A percentile compares a stretch with the other conserved stretches of the same genome.
Conservation (phyloP, 805 yeast genomes). For the Millerago galiae region DNA sequence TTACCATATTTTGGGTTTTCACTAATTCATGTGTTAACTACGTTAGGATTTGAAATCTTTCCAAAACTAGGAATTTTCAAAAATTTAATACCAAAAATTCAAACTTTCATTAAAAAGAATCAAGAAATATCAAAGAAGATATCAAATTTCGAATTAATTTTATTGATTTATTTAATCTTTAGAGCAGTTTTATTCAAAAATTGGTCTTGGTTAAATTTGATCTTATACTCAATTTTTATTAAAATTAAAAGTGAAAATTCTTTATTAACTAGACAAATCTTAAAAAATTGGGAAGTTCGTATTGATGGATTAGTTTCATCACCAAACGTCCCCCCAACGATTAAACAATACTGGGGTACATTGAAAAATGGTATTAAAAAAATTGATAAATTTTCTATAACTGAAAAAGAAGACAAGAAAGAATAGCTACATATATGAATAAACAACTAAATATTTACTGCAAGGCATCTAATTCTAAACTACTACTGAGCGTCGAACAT, state of each 20-base stretch:
- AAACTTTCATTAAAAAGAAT: constrained; percentile 41
- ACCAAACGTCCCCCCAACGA: constrained; percentile 44
- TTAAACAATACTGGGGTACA: constrained; percentile 44
- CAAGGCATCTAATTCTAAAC: too few species aligned
- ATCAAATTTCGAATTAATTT: constrained; percentile 48
- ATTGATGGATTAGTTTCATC: constrained; percentile 50
- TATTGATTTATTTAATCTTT: constrained; percentile 36
- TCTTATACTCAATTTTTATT: constrained; percentile 55
- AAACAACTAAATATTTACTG: too few species aligned
- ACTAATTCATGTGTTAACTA: constrained; percentile 73
- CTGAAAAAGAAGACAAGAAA: constrained; percentile 6
- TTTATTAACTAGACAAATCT: constrained; percentile 58
- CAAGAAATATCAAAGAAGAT: constrained; percentile 53
- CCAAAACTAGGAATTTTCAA: constrained; percentile 43
- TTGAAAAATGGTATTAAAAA: constrained; percentile 31
- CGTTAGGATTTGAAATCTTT: constrained; percentile 55
- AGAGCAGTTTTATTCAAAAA: constrained; percentile 54
- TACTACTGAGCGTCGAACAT: too few species aligned
- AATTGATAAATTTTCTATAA: constrained; percentile 13
- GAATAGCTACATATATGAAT: too few species aligned
- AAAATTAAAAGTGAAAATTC: constrained; percentile 76
- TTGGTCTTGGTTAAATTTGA: constrained; percentile 54
- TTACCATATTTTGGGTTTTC: constrained; percentile 76
- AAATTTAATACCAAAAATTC: constrained; percentile 26
- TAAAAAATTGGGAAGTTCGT: constrained; percentile 65